Percentiles rank a stretch among this genome's conserved stretches.
These are phyloP conservation scores for Chytriomyces sp. DNA, from an alignment of 192 early-diverging fungal species.

Conservation along the genomic window DNA sequence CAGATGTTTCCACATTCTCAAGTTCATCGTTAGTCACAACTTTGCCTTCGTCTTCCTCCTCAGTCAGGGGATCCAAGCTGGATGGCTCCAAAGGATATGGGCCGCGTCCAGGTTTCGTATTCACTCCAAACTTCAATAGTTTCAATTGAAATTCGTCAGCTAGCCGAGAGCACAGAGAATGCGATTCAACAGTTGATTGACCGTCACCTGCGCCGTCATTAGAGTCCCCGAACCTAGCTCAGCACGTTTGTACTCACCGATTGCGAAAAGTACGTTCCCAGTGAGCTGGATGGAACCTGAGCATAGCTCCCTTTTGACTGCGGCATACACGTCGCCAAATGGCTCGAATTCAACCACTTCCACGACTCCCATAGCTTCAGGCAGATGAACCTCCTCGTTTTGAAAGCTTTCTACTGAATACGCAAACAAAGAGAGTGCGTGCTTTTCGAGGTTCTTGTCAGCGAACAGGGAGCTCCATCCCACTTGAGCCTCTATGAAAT, in stretches of 20 bases:
- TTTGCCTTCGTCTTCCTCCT: neutral
- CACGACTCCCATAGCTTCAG: slow-evolving; percentile 3
- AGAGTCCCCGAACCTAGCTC: no score
- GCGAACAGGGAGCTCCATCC: neutral
- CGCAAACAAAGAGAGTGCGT: slow-evolving; percentile 1
- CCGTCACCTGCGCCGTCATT: slow-evolving; percentile 14
- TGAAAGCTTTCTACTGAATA: slow-evolving; percentile 7
- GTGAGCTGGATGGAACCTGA: neutral
- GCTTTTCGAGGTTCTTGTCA: neutral
- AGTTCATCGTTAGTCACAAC: no score
- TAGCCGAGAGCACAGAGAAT: neutral
- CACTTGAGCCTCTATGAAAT: neutral
- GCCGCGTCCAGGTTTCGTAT: neutral
- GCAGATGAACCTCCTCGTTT: neutral
- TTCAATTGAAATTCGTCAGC: slow-evolving; percentile 3
- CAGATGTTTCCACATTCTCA: no score
- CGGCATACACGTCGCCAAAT: slow-evolving; percentile 1
- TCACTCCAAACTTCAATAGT: slow-evolving; percentile 2
- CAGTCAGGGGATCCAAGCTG: neutral
- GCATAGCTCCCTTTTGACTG: neutral
- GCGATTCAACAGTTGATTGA: neutral
- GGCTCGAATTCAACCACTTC: slow-evolving; percentile 15
- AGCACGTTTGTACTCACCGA: no score
- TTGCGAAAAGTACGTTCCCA: slow-evolving; percentile 15
- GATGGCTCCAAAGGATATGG: neutral